phyloP scores from a whole-genome alignment of 768 basidiomycete genomes.

The Podaxis mareebaensis region DNA sequence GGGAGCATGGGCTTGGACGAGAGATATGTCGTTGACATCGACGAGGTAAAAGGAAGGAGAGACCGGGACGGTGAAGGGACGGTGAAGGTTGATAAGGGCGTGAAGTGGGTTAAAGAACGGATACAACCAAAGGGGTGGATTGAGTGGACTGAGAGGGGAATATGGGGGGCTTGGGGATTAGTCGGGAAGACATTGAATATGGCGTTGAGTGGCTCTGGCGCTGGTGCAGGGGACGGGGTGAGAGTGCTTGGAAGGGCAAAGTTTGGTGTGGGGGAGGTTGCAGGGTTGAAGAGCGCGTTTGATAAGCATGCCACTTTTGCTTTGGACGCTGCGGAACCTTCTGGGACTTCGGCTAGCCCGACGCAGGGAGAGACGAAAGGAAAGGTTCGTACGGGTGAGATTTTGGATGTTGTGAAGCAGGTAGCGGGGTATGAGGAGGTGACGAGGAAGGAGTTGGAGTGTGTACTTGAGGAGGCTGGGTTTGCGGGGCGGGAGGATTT shows the following conservation, averaged over 20 bases:
- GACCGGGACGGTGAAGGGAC: background rate
- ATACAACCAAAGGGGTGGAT: constrained; percentile 18
- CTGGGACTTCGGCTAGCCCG: background rate
- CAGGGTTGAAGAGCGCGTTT: constrained; percentile 39
- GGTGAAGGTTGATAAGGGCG: background rate
- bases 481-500: constrained; percentile 56
- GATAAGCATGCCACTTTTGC: constrained; percentile 28
- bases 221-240: constrained; percentile 15
- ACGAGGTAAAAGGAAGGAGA: constrained; percentile 18
- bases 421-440: constrained; percentile 62
- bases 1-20: constrained; percentile 82
- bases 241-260: constrained; percentile 38
- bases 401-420: constrained; percentile 44
- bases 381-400: constrained; percentile 36
- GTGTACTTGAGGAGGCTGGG: constrained; percentile 78
- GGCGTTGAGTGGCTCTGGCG: constrained; percentile 10
- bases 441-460: constrained; percentile 62
- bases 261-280: constrained; percentile 48
- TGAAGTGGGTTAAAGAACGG: constrained; percentile 27
- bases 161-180: constrained; percentile 8
- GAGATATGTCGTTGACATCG: constrained; percentile 37
- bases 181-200: constrained; percentile 29
- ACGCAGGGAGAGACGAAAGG: background rate
- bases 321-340: constrained; percentile 28
- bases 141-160: constrained; percentile 20